These are phyloP conservation scores for Lentinula detonsa DNA, from an alignment of 768 basidiomycete species.

Conservation along the genomic window DNA sequence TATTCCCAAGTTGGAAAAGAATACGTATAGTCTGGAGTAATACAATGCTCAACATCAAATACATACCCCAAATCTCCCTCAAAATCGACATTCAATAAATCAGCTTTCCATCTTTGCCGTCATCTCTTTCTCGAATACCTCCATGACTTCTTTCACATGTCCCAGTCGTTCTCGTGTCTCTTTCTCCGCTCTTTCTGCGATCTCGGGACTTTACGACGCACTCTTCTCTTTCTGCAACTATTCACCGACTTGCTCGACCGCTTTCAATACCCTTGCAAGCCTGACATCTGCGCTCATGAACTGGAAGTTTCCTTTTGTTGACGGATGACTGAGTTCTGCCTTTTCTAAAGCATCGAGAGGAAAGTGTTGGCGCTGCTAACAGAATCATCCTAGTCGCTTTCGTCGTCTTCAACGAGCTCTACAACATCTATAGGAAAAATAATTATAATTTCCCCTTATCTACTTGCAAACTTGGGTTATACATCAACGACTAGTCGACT, in stretches of 20 bases:
- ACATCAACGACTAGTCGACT: conserved; percentile 79
- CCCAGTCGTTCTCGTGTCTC: conserved; percentile 1
- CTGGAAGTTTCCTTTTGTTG: no score
- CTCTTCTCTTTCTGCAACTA: conserved; percentile 33
- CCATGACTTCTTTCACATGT: conserved; percentile 41
- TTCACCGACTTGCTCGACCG: conserved; percentile 25
- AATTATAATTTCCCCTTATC: conserved; percentile 54
- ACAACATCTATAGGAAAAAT: conserved; percentile 52
- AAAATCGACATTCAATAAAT: not conserved
- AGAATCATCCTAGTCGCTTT: no score
- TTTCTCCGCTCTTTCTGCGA: not conserved
- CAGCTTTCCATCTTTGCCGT: not conserved
- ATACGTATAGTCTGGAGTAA: conserved; percentile 69
- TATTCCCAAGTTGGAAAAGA: conserved; percentile 65
- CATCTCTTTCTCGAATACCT: not conserved
- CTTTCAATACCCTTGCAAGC: no score
- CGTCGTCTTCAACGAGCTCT: no score
- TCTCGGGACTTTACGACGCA: not conserved
- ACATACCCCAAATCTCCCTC: not conserved
- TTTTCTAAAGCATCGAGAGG: no score
- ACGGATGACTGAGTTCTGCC: no score
- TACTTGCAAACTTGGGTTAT: conserved; percentile 71
- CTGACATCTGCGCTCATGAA: no score
- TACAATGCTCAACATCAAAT: not conserved
- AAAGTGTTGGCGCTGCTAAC: no score